Evolutionary conservation across 176 grass and related monocot genomes (phyloP), one percentile per base, ranked within the genome.

Genomic region (Aegilops tauschii): DNA sequence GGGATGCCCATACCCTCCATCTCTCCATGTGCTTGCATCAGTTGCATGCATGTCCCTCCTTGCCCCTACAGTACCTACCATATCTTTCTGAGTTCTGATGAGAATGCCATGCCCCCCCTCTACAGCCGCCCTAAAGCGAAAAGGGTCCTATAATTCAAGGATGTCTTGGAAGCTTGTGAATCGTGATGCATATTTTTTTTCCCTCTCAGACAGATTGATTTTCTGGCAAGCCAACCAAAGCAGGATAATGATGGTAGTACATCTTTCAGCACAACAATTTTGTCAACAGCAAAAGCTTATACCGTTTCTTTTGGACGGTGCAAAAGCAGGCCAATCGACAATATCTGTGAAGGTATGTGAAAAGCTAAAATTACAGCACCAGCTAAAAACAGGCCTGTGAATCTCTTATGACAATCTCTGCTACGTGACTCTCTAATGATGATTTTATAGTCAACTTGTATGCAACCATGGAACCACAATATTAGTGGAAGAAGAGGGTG

Each of bases 71-170:
- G 21, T 20, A 9, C 31, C 47, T 39, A 16, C 12, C 47, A 17
- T 32, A 67, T 50, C 79, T 32, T 81, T 49, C 47, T 32, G 40
- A 81, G n/a, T 68, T 49, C 17, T 50, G 28, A 50, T 49, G 16
- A 34, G 31, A 81, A 68, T 52, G 61, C 34, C 59, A 80, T 40
- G 23, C 18, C 17, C 35, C 34, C 23, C 36, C 11, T 63, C 59
- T 44, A 80, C 21, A 50, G 30, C n/a, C 61, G 36, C 11, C 62
- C 59, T 42, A 80, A 68, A 81, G 63, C 79, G 37, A 81, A 49
- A 67, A 13, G 79, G 10, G 40, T 21, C 28, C 27, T 68, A 50
- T 68, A 18, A 45, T 29, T 18, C 61, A 80, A 30, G 37, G 37
- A 11, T 77, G 18, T 76, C 7, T 31, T 76, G 73, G 44, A 76